phyloP scores from a whole-genome alignment of 2,329 filamentous ascomycete genomes.

The Penicillium sp. region DNA sequence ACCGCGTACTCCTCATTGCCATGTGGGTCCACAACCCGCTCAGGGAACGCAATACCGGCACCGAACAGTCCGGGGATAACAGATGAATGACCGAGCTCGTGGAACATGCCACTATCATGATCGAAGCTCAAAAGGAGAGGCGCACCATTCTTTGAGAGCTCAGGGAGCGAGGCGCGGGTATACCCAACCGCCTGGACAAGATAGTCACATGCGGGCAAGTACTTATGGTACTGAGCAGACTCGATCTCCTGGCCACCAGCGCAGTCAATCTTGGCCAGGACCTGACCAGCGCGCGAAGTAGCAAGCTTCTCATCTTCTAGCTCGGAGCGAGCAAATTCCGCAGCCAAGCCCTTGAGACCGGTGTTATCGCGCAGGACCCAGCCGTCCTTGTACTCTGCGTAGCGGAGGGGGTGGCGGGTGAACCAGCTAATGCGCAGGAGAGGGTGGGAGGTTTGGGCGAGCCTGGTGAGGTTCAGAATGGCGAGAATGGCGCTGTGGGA shows the following conservation, averaged over 20 bases:
- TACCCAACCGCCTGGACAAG: conserved; percentile 63
- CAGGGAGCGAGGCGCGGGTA: conserved; percentile 51
- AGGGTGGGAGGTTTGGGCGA: conserved; percentile 54
- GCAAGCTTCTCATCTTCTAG: conserved; percentile 55
- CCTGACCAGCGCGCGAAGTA: conserved; percentile 47
- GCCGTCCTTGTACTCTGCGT: conserved; percentile 61
- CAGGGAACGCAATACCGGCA: conserved; percentile 64
- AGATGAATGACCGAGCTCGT: conserved; percentile 41
- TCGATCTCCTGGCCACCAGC: conserved; percentile 41
- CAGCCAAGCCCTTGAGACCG: conserved; percentile 62
- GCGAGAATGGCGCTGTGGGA: conserved; percentile 65
- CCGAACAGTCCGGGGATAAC: conserved; percentile 57
- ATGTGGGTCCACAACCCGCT: conserved; percentile 59
- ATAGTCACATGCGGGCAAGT: conserved; percentile 53
- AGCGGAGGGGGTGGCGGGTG: conserved; percentile 59
- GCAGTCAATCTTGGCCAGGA: conserved; percentile 52
- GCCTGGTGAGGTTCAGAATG: conserved; percentile 59
- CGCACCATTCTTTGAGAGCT: conserved; percentile 40
- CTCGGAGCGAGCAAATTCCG: conserved; percentile 59
- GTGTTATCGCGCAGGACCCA: conserved; percentile 68
- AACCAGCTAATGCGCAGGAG: conserved; percentile 62
- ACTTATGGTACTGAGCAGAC: conserved; percentile 46
- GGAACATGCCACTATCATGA: conserved; percentile 47
- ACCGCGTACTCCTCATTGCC: conserved; percentile 64
- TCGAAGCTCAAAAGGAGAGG: conserved; percentile 32